These are phyloP conservation scores for Apophysomyces sp. DNA, from an alignment of 371 early-diverging fungal species.

Conservation along the genomic window DNA sequence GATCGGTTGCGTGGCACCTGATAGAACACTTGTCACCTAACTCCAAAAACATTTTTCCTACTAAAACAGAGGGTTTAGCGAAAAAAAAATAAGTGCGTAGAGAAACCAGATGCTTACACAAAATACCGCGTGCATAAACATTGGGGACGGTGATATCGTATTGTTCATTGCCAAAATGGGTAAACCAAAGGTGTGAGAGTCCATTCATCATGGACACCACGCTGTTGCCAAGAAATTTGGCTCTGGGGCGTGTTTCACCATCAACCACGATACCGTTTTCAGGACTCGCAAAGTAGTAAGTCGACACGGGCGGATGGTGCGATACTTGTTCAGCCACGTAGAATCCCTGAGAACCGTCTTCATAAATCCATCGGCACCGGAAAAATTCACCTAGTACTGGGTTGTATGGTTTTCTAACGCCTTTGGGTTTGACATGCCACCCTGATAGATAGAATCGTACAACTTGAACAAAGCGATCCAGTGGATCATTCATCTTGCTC, in stretches of 20 bases:
- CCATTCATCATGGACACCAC: slow-evolving; percentile 91
- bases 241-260: slow-evolving; percentile 87
- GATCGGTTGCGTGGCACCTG: slow-evolving; percentile 70
- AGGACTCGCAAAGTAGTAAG: slow-evolving; percentile 85
- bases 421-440: slow-evolving; percentile 96
- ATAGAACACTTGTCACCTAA: slow-evolving; percentile 82
- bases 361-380: slow-evolving; percentile 74
- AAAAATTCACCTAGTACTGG: slow-evolving; percentile 95
- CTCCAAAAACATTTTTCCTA: slow-evolving; percentile 92
- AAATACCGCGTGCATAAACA: slow-evolving; percentile 90
- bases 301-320: slow-evolving; percentile 96
- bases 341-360: slow-evolving; percentile 72
- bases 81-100: no score
- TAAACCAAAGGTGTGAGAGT: slow-evolving; percentile 59
- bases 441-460: slow-evolving; percentile 92
- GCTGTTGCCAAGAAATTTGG: slow-evolving; percentile 91
- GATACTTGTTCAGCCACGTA: slow-evolving; percentile 95
- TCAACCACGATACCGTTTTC: slow-evolving; percentile 76
- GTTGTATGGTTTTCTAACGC: slow-evolving; percentile 97
- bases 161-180: slow-evolving; percentile 65
- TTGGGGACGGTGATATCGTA: slow-evolving; percentile 88
- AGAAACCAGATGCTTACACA: no score
- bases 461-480: slow-evolving; percentile 85
- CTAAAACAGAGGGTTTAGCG: slow-evolving; percentile 44
- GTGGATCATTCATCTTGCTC: slow-evolving; percentile 64